A percentile compares a stretch with the other conserved stretches of the same genome.
phyloP scores from a whole-genome alignment of 2,329 filamentous ascomycete species.

The Ophiostoma perfectum region DNA sequence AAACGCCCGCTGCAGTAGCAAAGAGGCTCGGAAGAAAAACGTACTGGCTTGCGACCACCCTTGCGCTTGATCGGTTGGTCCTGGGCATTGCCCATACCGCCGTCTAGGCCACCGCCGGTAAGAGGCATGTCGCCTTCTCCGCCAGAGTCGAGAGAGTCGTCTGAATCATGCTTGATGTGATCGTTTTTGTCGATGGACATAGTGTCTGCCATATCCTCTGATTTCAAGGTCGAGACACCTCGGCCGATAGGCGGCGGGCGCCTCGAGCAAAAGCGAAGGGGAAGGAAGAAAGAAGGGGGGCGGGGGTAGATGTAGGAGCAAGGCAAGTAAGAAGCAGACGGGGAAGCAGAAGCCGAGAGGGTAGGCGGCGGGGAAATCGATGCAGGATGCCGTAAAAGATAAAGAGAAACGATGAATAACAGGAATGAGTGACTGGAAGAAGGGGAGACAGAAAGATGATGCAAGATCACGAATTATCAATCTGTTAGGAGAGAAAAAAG shows the following conservation, averaged over 20 bases:
- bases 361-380: slow-evolving; percentile 9
- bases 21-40: slow-evolving; percentile 26
- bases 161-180: slow-evolving; percentile 50
- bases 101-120: slow-evolving; percentile 32
- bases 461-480: slow-evolving; percentile 15
- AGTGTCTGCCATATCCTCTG: slow-evolving; percentile 56
- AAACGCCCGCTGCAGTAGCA: no score
- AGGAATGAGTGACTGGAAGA: slow-evolving; percentile 17
- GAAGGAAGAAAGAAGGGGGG: slow-evolving; percentile 10
- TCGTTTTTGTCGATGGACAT: slow-evolving; percentile 62
- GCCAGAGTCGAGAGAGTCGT: slow-evolving; percentile 57
- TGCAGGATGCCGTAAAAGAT: slow-evolving; percentile 7
- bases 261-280: slow-evolving; percentile 29
- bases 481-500: slow-evolving; percentile 11
- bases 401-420: slow-evolving; percentile 19
- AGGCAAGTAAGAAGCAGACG: slow-evolving; percentile 5
- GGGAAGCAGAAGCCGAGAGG: background rate
- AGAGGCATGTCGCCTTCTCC: slow-evolving; percentile 50
- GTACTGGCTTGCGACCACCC: slow-evolving; percentile 93
- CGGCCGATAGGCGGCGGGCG: slow-evolving; percentile 41
- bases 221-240: slow-evolving; percentile 32
- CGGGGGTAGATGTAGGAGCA: background rate
- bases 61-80: slow-evolving; percentile 83
- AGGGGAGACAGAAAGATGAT: slow-evolving; percentile 16
- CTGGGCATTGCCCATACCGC: slow-evolving; percentile 37